Percentiles rank a stretch among this genome's conserved stretches.
Conservation (phyloP, 495 filamentous ascomycete species). For the Delitschia confertaspora region DNA sequence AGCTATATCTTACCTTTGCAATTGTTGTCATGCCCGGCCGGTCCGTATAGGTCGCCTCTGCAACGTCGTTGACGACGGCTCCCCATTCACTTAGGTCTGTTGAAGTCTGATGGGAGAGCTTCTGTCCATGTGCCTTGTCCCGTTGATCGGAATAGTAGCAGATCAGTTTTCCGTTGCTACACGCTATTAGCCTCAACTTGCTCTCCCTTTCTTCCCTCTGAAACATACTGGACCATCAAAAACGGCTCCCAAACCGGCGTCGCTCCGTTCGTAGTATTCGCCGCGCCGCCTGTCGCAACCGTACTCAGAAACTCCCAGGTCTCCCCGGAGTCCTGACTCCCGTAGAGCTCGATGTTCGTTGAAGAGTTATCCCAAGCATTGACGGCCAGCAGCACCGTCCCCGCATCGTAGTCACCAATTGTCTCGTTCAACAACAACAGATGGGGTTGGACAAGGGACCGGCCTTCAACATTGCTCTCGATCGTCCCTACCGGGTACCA, state of each 20-base stretch:
- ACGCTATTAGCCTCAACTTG: not conserved
- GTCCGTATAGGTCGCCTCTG: conserved; percentile 46
- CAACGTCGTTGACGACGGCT: conserved; percentile 51
- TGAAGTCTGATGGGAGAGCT: conserved; percentile 52
- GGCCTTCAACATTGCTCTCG: not conserved
- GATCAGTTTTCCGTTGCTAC: conserved; percentile 45
- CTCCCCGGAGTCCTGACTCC: conserved; percentile 7
- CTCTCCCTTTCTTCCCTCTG: not conserved
- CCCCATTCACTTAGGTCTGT: conserved; percentile 51
- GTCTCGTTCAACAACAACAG: conserved; percentile 17
- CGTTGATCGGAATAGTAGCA: conserved; percentile 62
- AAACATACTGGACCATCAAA: conserved; percentile 39
- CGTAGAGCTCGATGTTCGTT: conserved; percentile 22
- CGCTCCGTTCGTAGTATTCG: conserved; percentile 49
- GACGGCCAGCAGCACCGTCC: conserved; percentile 12
- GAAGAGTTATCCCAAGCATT: conserved; percentile 15
- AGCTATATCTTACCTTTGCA: conserved; percentile 24
- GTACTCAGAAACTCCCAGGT: conserved; percentile 58
- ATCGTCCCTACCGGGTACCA: conserved; percentile 13
- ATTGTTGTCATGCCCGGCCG: conserved; percentile 59
- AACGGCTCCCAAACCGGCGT: conserved; percentile 67
- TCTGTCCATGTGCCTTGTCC: conserved; percentile 50
- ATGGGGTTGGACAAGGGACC: conserved; percentile 14
- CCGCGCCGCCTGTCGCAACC: conserved; percentile 52
- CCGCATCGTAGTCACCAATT: conserved; percentile 9